phyloP scores from a whole-genome alignment of 2,329 filamentous ascomycete species.

The Monilinia laxa region DNA sequence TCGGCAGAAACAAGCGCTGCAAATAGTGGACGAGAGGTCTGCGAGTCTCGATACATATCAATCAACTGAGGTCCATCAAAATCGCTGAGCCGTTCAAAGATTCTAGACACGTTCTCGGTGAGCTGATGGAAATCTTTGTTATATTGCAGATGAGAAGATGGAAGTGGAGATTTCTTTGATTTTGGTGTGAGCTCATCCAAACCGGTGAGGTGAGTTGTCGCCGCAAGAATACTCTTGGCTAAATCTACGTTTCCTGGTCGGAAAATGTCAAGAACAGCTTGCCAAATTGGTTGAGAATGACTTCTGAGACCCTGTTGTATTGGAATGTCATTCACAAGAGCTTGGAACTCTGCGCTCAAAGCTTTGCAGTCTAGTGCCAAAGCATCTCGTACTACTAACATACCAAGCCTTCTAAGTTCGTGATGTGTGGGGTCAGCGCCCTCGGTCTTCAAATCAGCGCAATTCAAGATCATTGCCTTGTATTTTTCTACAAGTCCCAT shows the following conservation, averaged over 20 bases:
- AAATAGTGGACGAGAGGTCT: slow-evolving; percentile 72
- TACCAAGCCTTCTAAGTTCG: slow-evolving; percentile 54
- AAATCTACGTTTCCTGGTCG: slow-evolving; percentile 66
- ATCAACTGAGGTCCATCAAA: slow-evolving; percentile 70
- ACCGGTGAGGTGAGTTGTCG: slow-evolving; percentile 63
- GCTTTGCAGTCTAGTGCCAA: slow-evolving; percentile 71
- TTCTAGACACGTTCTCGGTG: slow-evolving; percentile 63
- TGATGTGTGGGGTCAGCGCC: slow-evolving; percentile 45
- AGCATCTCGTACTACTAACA: slow-evolving; percentile 65
- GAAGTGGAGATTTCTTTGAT: slow-evolving; percentile 43
- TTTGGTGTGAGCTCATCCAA: slow-evolving; percentile 65
- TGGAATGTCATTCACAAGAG: slow-evolving; percentile 59
- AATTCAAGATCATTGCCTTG: slow-evolving; percentile 57
- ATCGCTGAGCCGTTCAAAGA: slow-evolving; percentile 77
- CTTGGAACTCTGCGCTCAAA: slow-evolving; percentile 65
- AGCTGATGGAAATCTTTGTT: slow-evolving; percentile 69
- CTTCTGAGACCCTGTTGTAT: slow-evolving; percentile 67
- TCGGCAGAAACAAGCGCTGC: slow-evolving; percentile 80
- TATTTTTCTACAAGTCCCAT: slow-evolving; percentile 65
- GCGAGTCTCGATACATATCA: slow-evolving; percentile 64
- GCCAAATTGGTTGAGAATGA: slow-evolving; percentile 76
- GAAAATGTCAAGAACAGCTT: slow-evolving; percentile 68
- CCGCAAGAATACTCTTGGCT: slow-evolving; percentile 66
- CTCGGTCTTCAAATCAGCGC: slow-evolving; percentile 49
- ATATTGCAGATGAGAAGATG: slow-evolving; percentile 65